These are phyloP conservation scores for Suillus discolor DNA, from an alignment of 768 basidiomycete genomes.

Conservation along the genomic window DNA sequence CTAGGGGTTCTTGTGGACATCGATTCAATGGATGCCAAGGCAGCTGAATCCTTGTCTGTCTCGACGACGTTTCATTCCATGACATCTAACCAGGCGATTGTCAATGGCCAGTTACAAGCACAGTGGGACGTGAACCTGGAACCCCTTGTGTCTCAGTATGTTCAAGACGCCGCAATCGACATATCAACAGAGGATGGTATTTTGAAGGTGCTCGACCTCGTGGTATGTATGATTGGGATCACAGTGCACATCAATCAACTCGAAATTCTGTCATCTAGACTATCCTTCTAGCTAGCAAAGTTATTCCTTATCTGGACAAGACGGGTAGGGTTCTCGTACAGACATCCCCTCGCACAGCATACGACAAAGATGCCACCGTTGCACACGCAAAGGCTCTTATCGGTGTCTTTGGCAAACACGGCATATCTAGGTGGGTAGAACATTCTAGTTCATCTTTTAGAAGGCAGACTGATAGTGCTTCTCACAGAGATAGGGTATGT, in stretches of 20 bases:
- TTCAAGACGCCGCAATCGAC: constrained; percentile 13
- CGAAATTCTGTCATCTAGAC: constrained; percentile 32
- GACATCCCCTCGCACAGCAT: constrained; percentile 44
- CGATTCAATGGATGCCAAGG: constrained; percentile 50
- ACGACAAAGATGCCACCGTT: constrained; percentile 44
- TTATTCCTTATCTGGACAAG: constrained; percentile 39
- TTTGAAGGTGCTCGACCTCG: constrained; percentile 39
- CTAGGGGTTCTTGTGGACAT: constrained; percentile 42
- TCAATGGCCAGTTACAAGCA: constrained; percentile 35
- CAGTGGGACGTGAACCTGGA: constrained; percentile 36
- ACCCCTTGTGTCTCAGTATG: constrained; percentile 34
- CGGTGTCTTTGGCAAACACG: constrained; percentile 41
- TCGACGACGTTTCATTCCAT: constrained; percentile 42
- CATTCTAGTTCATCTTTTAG: neutral
- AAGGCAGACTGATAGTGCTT: neutral
- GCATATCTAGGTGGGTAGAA: constrained; percentile 39
- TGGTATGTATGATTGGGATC: constrained; percentile 30
- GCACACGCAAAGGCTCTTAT: constrained; percentile 45
- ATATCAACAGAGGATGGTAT: constrained; percentile 28
- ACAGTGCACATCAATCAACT: constrained; percentile 2
- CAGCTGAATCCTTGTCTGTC: constrained; percentile 36
- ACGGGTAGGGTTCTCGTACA: constrained; percentile 48
- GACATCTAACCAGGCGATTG: constrained; percentile 55
- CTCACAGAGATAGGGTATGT: constrained; percentile 46
- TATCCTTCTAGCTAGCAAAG: constrained; percentile 45